phyloP scores from a whole-genome alignment of 2,329 filamentous ascomycete species.

The Beauveria sp. region DNA sequence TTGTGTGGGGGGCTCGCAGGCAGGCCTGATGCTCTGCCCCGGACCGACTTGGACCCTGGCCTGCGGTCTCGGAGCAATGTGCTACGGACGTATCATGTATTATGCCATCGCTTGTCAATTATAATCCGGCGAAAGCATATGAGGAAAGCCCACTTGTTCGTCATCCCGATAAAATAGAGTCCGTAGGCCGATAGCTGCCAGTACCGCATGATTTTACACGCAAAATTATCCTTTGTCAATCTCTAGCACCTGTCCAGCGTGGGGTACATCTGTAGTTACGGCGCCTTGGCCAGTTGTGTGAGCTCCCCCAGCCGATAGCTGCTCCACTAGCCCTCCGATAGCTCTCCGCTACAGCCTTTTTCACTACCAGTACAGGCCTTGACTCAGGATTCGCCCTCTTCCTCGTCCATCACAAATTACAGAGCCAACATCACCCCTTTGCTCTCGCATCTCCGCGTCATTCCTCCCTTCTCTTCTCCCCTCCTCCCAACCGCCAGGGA shows the following conservation, averaged over 20 bases:
- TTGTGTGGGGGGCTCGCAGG: neutral
- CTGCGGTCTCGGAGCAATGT: conserved; percentile 6
- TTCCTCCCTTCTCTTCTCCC: neutral
- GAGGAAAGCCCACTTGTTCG: no score
- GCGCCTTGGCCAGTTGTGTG: neutral
- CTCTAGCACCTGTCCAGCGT: neutral
- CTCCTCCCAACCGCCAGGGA: neutral
- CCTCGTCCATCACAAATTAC: neutral
- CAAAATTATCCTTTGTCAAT: no score
- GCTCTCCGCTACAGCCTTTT: conserved; percentile 6
- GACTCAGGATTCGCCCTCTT: neutral
- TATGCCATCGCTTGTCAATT: no score
- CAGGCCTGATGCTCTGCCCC: neutral
- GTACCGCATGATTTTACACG: no score
- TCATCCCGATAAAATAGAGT: no score
- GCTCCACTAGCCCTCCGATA: conserved; percentile 10
- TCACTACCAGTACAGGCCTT: neutral
- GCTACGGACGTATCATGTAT: no score
- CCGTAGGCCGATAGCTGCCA: no score
- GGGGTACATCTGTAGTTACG: neutral
- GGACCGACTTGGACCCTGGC: neutral
- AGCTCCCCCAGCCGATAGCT: neutral
- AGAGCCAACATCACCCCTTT: neutral
- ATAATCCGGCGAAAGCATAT: no score
- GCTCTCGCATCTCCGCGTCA: neutral